Percentiles rank a stretch among this genome's conserved stretches.
Conservation (phyloP, 169 alveolate genomes). For the Hammondia hammondi region DNA sequence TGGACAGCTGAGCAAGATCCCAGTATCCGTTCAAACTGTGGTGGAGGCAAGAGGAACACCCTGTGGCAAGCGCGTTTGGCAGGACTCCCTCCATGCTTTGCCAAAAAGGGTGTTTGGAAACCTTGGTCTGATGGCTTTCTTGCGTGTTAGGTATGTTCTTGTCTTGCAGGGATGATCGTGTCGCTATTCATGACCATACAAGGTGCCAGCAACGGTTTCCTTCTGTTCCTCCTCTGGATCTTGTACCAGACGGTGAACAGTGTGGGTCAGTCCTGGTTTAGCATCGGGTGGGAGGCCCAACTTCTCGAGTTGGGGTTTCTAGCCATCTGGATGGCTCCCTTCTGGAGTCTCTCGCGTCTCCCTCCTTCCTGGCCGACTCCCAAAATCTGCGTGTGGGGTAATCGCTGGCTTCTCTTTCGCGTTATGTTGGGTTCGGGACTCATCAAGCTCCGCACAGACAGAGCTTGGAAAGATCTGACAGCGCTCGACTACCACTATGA, state of each 20-base stretch:
- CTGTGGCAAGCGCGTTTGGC: too few relatives aligned
- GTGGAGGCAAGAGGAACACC: too few relatives aligned
- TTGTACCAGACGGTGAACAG: conserved; percentile 52
- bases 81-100: too few relatives aligned
- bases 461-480: conserved; percentile 57
- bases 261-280: conserved; percentile 68
- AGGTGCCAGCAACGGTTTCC: conserved; percentile 48
- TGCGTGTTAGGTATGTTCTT: conserved; percentile 34
- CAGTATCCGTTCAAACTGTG: too few relatives aligned
- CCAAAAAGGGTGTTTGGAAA: too few relatives aligned
- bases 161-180: conserved; percentile 43
- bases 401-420: conserved; percentile 72
- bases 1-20: too few relatives aligned
- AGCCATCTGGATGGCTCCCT: conserved; percentile 56
- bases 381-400: conserved; percentile 50
- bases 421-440: conserved; percentile 70
- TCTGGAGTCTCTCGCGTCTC: conserved; percentile 45
- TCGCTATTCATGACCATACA: neutral
- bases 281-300: conserved; percentile 70
- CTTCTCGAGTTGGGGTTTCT: conserved; percentile 72
- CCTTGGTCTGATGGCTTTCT: neutral
- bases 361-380: conserved; percentile 71
- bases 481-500: conserved; percentile 46
- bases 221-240: conserved; percentile 58
- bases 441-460: conserved; percentile 60